Conservation (phyloP, 2,329 filamentous ascomycete genomes). For the Fusarium mexicanum region DNA sequence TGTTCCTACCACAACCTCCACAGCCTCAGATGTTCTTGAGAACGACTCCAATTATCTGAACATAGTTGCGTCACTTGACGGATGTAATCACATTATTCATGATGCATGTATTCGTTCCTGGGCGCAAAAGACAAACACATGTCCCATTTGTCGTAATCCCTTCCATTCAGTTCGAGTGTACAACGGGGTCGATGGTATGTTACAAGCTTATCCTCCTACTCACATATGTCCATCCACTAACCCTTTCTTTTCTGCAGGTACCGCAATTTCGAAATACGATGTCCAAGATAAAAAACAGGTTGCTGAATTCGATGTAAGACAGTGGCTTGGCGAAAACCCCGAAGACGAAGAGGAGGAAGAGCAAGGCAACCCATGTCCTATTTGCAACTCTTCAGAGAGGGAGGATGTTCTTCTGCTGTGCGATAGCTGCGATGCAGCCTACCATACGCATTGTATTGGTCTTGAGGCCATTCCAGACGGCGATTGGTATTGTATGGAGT, state of each 20-base stretch:
- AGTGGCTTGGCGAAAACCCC: slow-evolving; percentile 75
- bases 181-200: slow-evolving; percentile 80
- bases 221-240: slow-evolving; percentile 34
- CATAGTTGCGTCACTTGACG: slow-evolving; percentile 68
- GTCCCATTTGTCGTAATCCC: slow-evolving; percentile 91
- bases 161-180: slow-evolving; percentile 93
- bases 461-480: slow-evolving; percentile 79
- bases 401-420: slow-evolving; percentile 89
- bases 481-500: slow-evolving; percentile 92
- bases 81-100: slow-evolving; percentile 92
- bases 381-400: slow-evolving; percentile 83
- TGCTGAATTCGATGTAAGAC: slow-evolving; percentile 84
- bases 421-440: slow-evolving; percentile 88
- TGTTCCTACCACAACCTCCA: slow-evolving; percentile 36
- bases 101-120: slow-evolving; percentile 92
- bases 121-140: slow-evolving; percentile 97
- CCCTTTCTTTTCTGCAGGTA: slow-evolving; percentile 54
- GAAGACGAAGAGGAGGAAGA: slow-evolving; percentile 76
- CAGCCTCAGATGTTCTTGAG: slow-evolving; percentile 38
- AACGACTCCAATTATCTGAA: slow-evolving; percentile 51
- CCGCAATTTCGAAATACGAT: slow-evolving; percentile 64
- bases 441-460: slow-evolving; percentile 92
- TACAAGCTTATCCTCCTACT: slow-evolving; percentile 20
- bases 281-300: slow-evolving; percentile 90
- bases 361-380: slow-evolving; percentile 76